Evolutionary conservation across 1,284 basidiomycete species (phyloP).

Genomic region (Puccinia triticina): DNA sequence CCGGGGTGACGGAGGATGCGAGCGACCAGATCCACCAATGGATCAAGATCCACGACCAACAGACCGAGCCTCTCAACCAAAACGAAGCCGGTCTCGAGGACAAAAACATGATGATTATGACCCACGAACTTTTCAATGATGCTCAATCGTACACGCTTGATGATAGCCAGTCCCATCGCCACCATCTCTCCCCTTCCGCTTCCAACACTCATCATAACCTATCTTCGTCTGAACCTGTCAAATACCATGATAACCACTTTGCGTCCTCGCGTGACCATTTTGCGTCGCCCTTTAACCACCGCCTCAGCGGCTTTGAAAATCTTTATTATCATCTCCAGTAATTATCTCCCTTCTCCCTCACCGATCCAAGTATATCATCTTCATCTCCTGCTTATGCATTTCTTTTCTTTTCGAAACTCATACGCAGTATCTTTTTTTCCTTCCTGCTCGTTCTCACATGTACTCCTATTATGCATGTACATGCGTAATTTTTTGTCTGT

Average conservation of each 20-base stretch:
- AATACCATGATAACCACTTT: neutral
- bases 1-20: neutral
- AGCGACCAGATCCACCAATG: slow-evolving; percentile 16
- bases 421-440: too few species aligned
- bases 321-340: slow-evolving; percentile 21
- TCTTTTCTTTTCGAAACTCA: too few species aligned
- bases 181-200: neutral
- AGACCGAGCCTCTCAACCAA: neutral
- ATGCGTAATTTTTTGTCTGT: too few species aligned
- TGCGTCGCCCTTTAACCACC: neutral
- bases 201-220: neutral
- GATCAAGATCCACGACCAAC: slow-evolving; percentile 20
- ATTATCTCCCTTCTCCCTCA: neutral
- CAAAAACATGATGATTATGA: slow-evolving; percentile 4
- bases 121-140: neutral
- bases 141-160: neutral
- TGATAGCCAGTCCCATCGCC: neutral
- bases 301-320: neutral
- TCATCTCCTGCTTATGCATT: too few species aligned
- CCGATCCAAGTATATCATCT: too few species aligned
- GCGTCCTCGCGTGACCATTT: neutral
- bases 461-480: too few species aligned
- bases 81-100: neutral
- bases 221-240: neutral
- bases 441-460: too few species aligned